phyloP scores from a whole-genome alignment of 2,329 filamentous ascomycete species.

The Trichothecium roseum region DNA sequence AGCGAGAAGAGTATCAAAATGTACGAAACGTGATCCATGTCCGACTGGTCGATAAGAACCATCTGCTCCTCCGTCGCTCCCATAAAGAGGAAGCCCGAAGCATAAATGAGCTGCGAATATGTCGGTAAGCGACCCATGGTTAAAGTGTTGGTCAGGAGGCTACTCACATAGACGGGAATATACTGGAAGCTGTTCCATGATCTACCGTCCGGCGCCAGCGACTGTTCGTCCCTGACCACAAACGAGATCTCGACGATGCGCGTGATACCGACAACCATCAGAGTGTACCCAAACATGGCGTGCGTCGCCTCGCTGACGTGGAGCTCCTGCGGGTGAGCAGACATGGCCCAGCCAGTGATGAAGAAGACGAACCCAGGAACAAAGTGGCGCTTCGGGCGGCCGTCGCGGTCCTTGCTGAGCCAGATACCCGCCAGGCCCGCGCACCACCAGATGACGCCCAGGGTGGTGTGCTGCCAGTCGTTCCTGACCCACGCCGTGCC shows the following conservation, averaged over 20 bases:
- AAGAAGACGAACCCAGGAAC: constrained; percentile 86
- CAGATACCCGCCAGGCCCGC: constrained; percentile 86
- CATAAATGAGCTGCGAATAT: constrained; percentile 62
- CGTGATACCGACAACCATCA: constrained; percentile 80
- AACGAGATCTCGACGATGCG: constrained; percentile 90
- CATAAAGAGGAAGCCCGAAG: constrained; percentile 95
- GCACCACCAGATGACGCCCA: constrained; percentile 99
- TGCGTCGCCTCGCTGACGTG: constrained; percentile 83
- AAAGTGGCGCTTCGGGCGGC: constrained; percentile 82
- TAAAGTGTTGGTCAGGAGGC: background rate
- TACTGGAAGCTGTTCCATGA: constrained; percentile 55
- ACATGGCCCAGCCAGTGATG: constrained; percentile 94
- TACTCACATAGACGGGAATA: constrained; percentile 46
- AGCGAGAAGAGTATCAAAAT: constrained; percentile 85
- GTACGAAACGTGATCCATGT: constrained; percentile 84
- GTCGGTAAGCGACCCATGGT: constrained; percentile 6
- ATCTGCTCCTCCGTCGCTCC: constrained; percentile 96
- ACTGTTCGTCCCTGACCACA: constrained; percentile 62
- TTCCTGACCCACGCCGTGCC: constrained; percentile 81
- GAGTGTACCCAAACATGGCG: constrained; percentile 80
- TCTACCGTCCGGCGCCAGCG: constrained; percentile 54
- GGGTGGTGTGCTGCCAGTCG: constrained; percentile 95
- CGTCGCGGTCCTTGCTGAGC: constrained; percentile 76
- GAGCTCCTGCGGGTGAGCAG: constrained; percentile 74
- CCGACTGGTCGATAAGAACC: constrained; percentile 59